These are phyloP conservation scores for Dryadomyces sulphureus DNA, from an alignment of 2,329 filamentous ascomycete species.

Conservation along the genomic window DNA sequence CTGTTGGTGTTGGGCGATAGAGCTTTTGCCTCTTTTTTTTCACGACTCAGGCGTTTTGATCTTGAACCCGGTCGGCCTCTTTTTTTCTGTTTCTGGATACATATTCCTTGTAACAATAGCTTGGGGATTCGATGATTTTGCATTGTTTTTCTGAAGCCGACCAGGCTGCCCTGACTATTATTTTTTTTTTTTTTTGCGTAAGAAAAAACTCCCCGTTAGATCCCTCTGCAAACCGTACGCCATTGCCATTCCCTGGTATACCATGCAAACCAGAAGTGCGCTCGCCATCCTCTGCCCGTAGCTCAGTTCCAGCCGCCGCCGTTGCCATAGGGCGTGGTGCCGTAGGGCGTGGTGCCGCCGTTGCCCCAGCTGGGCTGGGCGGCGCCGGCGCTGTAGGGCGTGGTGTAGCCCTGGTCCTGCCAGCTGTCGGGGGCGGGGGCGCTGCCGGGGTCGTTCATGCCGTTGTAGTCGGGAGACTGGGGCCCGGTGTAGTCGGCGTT, in stretches of 20 bases:
- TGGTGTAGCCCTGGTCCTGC: constrained; percentile 52
- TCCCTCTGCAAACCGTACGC: background rate
- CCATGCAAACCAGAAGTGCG: background rate
- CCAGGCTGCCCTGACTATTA: background rate
- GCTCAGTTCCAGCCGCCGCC: constrained; percentile 35
- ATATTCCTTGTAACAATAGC: background rate
- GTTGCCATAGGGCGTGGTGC: constrained; percentile 30
- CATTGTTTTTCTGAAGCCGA: background rate
- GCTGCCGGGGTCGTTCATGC: constrained; percentile 23
- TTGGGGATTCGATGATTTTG: background rate
- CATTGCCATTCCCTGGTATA: background rate
- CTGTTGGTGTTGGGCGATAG: background rate
- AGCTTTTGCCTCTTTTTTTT: background rate
- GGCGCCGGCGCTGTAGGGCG: constrained; percentile 36
- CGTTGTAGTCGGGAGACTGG: constrained; percentile 50
- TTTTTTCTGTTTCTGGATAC: background rate
- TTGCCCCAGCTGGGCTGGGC: constrained; percentile 51
- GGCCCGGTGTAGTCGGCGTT: constrained; percentile 47
- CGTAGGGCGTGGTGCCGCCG: constrained; percentile 31
- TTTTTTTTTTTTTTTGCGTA: background rate
- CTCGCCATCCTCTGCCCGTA: too few relatives aligned
- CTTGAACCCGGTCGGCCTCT: background rate
- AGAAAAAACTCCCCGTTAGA: background rate
- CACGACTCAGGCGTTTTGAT: background rate
- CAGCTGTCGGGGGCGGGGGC: constrained; percentile 37